Evolutionary conservation across 2,329 filamentous ascomycete species (phyloP).

Genomic region (Paecilomyces formosus): DNA sequence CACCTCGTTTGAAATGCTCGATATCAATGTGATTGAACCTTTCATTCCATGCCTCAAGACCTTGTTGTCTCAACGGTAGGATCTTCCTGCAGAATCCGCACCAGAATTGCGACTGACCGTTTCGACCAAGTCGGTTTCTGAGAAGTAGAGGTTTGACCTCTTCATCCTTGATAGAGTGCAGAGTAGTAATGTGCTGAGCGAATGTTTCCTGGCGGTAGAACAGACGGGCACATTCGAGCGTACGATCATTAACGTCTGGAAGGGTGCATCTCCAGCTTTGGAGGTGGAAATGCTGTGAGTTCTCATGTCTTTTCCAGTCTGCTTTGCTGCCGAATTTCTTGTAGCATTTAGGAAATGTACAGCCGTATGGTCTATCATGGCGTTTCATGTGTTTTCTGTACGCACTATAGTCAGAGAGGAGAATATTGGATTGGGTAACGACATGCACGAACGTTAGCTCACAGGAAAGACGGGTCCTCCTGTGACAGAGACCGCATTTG

Average conservation of each 20-base stretch:
- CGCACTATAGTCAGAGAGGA: not conserved
- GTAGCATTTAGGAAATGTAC: conserved; percentile 62
- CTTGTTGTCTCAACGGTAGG: conserved; percentile 44
- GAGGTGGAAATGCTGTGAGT: conserved; percentile 63
- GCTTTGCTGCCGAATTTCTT: conserved; percentile 86
- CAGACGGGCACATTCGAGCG: conserved; percentile 47
- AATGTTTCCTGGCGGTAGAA: conserved; percentile 55
- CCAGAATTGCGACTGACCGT: conserved; percentile 66
- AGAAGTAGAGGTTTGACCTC: conserved; percentile 32
- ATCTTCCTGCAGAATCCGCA: conserved; percentile 70
- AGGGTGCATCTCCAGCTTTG: conserved; percentile 66
- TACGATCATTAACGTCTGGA: conserved; percentile 14
- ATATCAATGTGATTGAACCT: conserved; percentile 68
- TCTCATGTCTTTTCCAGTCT: conserved; percentile 90
- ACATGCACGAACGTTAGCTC: conserved; percentile 28
- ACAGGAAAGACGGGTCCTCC: conserved; percentile 23
- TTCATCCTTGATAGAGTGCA: conserved; percentile 36
- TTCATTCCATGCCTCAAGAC: conserved; percentile 52
- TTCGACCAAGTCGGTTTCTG: conserved; percentile 54
- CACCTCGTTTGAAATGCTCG: conserved; percentile 34
- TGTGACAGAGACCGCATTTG: conserved; percentile 23
- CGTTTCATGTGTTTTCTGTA: conserved; percentile 75
- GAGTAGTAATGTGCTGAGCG: conserved; percentile 50
- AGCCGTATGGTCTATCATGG: conserved; percentile 73
- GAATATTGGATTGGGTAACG: not conserved